Evolutionary conservation across 805 yeast genomes (phyloP), one percentile per base, ranked within the genome.

Genomic region (Hanseniaspora singularis): DNA sequence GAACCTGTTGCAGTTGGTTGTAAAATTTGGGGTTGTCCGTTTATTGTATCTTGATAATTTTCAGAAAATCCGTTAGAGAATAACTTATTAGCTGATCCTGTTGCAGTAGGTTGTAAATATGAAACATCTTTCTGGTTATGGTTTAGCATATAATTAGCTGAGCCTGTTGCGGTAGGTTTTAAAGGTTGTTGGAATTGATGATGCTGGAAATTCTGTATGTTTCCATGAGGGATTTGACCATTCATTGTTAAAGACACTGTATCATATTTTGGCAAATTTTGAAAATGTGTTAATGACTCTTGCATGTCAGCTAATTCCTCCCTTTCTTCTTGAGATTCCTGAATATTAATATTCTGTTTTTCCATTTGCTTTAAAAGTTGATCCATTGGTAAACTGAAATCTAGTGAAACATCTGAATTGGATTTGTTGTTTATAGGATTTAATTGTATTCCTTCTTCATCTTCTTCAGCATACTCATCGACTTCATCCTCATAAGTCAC

Each of bases 331-430:
- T 73, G 77, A 19, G 72, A 74, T 39, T 62, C 62, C 6, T 50
- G 53, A 34, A 58, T 63, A 27, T 7, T 38, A 10, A 11, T 2
- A 10, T 53, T 49, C 27, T 55, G 57, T 7, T 49, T 38, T 37
- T 53, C 43, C 53, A 77, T 60, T 46, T 67, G 69, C 46, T 66
- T 65, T 37, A 83, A 55, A 24, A 83, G 60, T 57, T 82, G 85
- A 55, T 79, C 84, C 94, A 83, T 83, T 6, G 92, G 88, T 18
- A 82, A 63, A 1, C 81, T 70, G 44, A 72, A 65, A 57, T 82
- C 89, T 23, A 81, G 53, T 23, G 60, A 57, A 3, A 53, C 54
- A n/a, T n/a, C n/a, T n/a, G n/a, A n/a, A n/a, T n/a, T n/a, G n/a
- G n/a, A n/a, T n/a, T n/a, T n/a, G 34, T 34, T 60, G 64, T 20